Base-by-base conservation (phyloP, 2,329 filamentous ascomycete genomes). In the Aspergillus eucalypticola region DNA sequence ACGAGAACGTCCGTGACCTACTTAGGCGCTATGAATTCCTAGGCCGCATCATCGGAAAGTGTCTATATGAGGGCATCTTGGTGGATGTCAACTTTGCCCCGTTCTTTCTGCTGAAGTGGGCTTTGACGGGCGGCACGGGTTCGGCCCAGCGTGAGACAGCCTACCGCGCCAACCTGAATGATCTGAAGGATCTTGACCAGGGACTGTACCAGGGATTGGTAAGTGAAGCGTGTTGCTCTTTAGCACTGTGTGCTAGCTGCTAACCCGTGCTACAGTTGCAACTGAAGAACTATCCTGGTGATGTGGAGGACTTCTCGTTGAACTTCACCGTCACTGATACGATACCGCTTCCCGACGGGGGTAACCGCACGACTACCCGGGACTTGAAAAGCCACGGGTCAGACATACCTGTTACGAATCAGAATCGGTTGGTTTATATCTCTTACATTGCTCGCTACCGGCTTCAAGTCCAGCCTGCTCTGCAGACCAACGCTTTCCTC, bases 51-150 rank as follows among this genome's bases (percentile, higher is more conserved):
- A 88, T 99, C 25, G 95, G 95, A 10, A 99, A 99, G 74, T 99
- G 95, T 76, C 82, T 99, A 70, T 99, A 99, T 72, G 95, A 99
- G 78, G 93, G 93, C 0, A 98, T 99, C 48, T 83, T 99, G 3
- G 88, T 98, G 50, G 93, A 99, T 75, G 88, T 97, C 61, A 87
- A 87, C 54, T 99, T 99, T 79, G 93, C 94, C 1, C 89, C 91
- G 0, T 99, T 99, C 79, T 99, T 99, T 78, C 84, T 99, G 6
- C 85, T 96, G 61, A 97, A 98, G 74, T 99, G 95, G 95, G 87
- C 92, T 2, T 84, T 94, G 56, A 88, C 89, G 10, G 89, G 89
- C 15, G 87, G 86, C 4, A 77, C 79, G 23, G 83, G 83, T 15
- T 82, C 87, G 35, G 84, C 87, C 1, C 83, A 88, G 17, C 87